phyloP scores from a whole-genome alignment of 345 rosid species.

The Eucalyptus sp. region DNA sequence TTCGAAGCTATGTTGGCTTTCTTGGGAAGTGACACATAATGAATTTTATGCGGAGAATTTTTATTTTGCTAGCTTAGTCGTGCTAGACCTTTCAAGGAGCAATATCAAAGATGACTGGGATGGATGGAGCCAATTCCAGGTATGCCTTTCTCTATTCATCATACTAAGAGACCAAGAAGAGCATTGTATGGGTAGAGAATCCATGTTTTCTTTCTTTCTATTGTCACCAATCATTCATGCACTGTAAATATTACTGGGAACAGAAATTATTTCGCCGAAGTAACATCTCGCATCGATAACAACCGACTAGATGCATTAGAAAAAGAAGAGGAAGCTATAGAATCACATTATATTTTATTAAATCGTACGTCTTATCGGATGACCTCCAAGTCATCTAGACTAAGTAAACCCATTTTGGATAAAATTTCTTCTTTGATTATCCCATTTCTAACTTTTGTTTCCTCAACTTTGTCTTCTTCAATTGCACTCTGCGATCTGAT shows the following conservation, averaged over 20 bases:
- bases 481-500: not conserved
- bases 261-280: fast-evolving
- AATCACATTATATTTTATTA: not conserved
- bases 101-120: not conserved
- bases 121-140: not conserved
- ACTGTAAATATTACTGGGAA: not conserved
- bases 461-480: not conserved
- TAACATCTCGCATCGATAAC: not conserved
- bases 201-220: too few relatives aligned
- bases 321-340: not conserved
- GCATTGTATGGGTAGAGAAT: too few relatives aligned
- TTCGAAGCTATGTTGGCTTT: not conserved
- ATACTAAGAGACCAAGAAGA: too few relatives aligned
- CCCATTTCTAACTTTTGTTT: too few relatives aligned
- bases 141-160: not conserved
- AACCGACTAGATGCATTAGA: not conserved
- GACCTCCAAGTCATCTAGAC: not conserved
- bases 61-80: not conserved
- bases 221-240: too few relatives aligned
- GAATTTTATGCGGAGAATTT: not conserved
- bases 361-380: too few relatives aligned
- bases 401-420: too few relatives aligned
- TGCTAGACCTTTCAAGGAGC: not conserved
- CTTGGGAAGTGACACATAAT: not conserved
- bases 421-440: too few relatives aligned